Conservation (phyloP, 176 grass and related monocot genomes). For the Oryza nivara region DNA sequence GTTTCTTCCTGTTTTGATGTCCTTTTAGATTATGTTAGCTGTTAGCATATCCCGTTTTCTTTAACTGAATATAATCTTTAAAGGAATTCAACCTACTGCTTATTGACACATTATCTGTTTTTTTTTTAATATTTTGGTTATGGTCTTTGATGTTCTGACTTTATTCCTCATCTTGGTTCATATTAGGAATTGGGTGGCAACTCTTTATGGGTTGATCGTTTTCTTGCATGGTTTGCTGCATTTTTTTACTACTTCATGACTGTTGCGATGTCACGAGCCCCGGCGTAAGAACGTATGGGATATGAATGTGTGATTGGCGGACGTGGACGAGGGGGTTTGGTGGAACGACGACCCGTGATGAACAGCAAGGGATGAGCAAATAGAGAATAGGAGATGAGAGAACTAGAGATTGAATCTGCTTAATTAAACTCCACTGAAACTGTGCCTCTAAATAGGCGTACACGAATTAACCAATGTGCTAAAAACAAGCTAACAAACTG, state of each 20-base stretch:
- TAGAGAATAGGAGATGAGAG: no score
- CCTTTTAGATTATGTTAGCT: background rate
- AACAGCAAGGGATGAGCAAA: no score
- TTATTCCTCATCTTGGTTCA: background rate
- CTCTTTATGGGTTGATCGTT: conserved; percentile 70
- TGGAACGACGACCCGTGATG: no score
- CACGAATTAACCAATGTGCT: no score
- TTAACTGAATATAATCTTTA: background rate
- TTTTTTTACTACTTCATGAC: conserved; percentile 94
- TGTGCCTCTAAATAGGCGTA: no score
- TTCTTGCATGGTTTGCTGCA: conserved; percentile 72
- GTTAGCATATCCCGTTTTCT: background rate
- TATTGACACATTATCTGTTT: background rate
- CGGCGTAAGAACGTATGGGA: no score
- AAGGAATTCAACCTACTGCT: background rate
- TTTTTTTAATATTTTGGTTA: background rate
- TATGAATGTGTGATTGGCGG: no score
- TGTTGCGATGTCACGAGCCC: conserved; percentile 63
- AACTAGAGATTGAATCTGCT: no score
- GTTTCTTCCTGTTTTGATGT: background rate
- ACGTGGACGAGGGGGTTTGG: no score
- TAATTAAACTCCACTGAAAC: no score
- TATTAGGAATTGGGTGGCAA: conserved; percentile 87
- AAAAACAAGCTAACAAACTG: no score
- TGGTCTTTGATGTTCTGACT: conserved; percentile 3